Evolutionary conservation across 208 protist genomes (phyloP), one percentile per base, ranked within the genome.

Genomic region (Crithidia mellificae): DNA sequence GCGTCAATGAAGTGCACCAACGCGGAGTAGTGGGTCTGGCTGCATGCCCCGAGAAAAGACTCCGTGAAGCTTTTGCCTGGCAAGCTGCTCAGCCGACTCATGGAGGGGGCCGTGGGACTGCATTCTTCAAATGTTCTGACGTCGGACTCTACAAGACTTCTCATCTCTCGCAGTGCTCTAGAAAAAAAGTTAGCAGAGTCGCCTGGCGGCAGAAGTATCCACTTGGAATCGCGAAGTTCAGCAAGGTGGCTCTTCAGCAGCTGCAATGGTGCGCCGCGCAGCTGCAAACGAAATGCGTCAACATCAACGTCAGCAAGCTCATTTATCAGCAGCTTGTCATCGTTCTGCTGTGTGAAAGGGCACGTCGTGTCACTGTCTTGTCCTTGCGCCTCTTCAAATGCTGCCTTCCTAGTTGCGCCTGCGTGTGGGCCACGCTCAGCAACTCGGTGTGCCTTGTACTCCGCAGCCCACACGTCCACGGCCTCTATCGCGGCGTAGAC

Each of bases 381-480:
- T n/a, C n/a, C n/a, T n/a, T n/a, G n/a, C n/a, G n/a, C 36, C 12
- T 6, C 9, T 41, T 41, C 36, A 12, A 41, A 6, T 41, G 12
- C 25, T 44, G 27, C 43, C n/a, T n/a, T n/a, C n/a, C n/a, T n/a
- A 50, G 27, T 6, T 22, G 15, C 19, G 43, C 5, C 6, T 20
- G 20, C 22, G n/a, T 6, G 12, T 25, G 20, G 14, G 6, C 32
- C 53, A 7, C 27, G 32, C 25, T 62, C 41, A 8, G 17, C 6
- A 2, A 36, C 19, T 25, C 36, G 44, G 44, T 55, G 56, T 27
- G 24, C 29, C 27, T 6, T 25, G 30, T 51, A 62, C 51, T 57
- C 52, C 5, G 29, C 58, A 15, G 59, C 51, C 58, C 59, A 72
- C 43, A 63, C 41, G 27, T 72, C 57, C 19, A 72, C 57, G 2